Evolutionary conservation across 495 filamentous ascomycete genomes (phyloP), one percentile per base, ranked within the genome.

Genomic region (Hypomontagnella monticulosa): DNA sequence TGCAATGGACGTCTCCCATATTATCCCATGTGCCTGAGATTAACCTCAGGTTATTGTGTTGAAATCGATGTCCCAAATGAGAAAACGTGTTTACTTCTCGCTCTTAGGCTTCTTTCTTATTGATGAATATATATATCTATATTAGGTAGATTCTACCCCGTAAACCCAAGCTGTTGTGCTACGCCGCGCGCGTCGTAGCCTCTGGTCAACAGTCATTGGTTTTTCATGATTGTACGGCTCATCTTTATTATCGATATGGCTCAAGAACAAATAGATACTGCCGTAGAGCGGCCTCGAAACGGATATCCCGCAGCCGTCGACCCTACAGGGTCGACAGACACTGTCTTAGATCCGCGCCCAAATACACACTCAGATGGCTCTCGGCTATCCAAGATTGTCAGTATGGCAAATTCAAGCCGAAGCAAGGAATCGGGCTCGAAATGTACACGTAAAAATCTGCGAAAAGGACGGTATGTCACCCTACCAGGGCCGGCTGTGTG

Each of bases 261-360:
- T 7, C 32, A 32, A 56, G 38, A 15, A 44, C 4, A 18, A 6
- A 43, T 43, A n/a, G 16, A 30, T 8, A 27, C 56, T 23, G 48
- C 16, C 8, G 14, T 6, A 14, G 42, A 50, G 11, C 20, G 10
- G 10, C 42, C 27, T 43, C 42, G n/a, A 8, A 23, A 38, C 18
- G 38, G 36, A 37, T 23, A 20, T 9, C n/a, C 51, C 18, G n/a
- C 51, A 12, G 11, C 10, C 16, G 49, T 53, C 4, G 23, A 49
- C 4, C 15, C 40, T 15, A 19, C 34, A 19, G 55, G 55, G 8
- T n/a, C 42, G 4, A 43, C 55, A 34, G 55, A 54, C 11, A 55
- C 36, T n/a, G 10, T 55, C n/a, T 34, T 47, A 1, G 40, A 51
- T 23, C 38, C 33, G 14, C 37, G 12, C 15, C 32, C 48, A 50